phyloP scores from a whole-genome alignment of 345 rosid species.

The Aquilaria malaccensis region DNA sequence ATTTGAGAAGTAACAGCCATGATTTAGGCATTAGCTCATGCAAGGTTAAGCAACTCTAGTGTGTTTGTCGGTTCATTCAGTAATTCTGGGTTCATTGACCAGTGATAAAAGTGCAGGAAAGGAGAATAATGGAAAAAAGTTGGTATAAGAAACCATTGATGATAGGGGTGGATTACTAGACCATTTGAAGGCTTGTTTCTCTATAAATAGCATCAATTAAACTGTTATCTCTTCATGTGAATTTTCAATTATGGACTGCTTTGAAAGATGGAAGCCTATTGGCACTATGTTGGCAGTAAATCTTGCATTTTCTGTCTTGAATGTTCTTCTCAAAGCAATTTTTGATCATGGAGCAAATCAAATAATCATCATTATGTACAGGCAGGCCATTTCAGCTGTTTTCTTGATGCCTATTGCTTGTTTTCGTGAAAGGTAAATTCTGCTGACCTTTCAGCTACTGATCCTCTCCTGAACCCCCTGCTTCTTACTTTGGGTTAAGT shows the following conservation, averaged over 20 bases:
- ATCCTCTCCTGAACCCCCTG: background rate
- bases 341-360: slow-evolving; percentile 55
- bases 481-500: background rate
- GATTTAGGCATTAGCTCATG: no score
- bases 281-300: slow-evolving; percentile 43
- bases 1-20: no score
- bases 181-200: no score
- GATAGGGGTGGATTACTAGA: no score
- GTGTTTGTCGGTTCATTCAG: no score
- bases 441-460: background rate
- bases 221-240: no score
- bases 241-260: slow-evolving; percentile 17
- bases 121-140: no score
- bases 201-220: no score
- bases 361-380: slow-evolving; percentile 56
- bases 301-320: slow-evolving; percentile 49
- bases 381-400: slow-evolving; percentile 43
- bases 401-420: slow-evolving; percentile 63
- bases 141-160: no score
- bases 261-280: slow-evolving; percentile 47
- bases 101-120: no score
- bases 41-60: no score
- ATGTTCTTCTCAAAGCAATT: slow-evolving; percentile 54
- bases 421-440: slow-evolving; percentile 56
- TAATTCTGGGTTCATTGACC: no score